Base-by-base conservation (phyloP, 2,329 filamentous ascomycete species). In the Ceratocystis cubensis region DNA sequence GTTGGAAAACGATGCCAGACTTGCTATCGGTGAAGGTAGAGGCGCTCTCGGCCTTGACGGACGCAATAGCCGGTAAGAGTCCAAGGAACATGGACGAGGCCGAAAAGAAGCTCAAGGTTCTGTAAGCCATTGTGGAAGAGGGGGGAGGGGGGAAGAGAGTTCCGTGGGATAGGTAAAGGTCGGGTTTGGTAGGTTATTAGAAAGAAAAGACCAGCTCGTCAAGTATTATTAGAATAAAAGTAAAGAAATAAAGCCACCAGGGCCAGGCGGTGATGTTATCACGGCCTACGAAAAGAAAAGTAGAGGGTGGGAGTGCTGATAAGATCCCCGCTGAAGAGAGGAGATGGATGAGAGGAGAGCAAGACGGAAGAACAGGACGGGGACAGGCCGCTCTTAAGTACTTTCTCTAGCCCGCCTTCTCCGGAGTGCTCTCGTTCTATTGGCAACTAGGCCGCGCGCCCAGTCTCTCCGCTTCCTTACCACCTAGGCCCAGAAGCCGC, bases 1-100 rank as follows among this genome's bases (percentile, higher is more conserved):
- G 72, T 70, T 77, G 65, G 50, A 69, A 68, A 13, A 62, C 62
- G 48, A 69, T 67, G 53, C 68, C 66, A 41, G 68, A 68, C 37
- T 48, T 61, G 37, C 57, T 22, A 50, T 68, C 68, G 48, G 68
- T 64, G 20, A 68, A 67, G 63, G 68, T 61, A 65, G 66, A 20
- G 10, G 66, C 63, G 33, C 15, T 50, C 22, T 22, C 45, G 1
- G 59, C 46, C 37, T 53, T 48, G 33, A 57, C 57, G 30, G 46
- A 46, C 17, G 57, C 57, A n/a, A 45, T 56, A 1, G 57, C 63
- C 3, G 63, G 61, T 7, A 65, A 33, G 3, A 68, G 59, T 45
- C 63, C 59, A 37, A 68, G 44, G 63, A 68, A 61, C 7, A 65
- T 37, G 66, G 66, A 65, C 66, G 63, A 68, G 25, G 48, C 66